These are phyloP conservation scores for Starmerella gropengiesseri DNA, from an alignment of 805 yeast species.

Conservation along the genomic window DNA sequence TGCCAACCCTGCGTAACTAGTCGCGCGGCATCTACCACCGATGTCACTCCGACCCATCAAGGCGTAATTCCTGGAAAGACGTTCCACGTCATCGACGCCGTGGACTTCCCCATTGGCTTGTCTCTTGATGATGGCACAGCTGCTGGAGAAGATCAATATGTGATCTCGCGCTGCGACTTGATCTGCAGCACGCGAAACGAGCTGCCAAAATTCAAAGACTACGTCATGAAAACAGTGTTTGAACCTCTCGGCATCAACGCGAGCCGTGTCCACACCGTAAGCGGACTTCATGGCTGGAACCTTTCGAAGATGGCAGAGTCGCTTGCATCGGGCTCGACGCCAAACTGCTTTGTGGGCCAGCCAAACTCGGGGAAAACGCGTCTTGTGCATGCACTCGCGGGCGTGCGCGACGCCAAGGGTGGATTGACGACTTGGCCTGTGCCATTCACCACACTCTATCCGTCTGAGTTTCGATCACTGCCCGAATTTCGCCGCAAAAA, in stretches of 20 bases:
- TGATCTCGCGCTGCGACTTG: slow-evolving; percentile 37
- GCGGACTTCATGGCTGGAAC: slow-evolving; percentile 48
- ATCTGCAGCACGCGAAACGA: slow-evolving; percentile 28
- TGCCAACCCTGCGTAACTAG: slow-evolving; percentile 24
- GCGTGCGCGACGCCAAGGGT: background rate
- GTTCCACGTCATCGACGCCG: slow-evolving; percentile 53
- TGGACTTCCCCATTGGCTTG: slow-evolving; percentile 51
- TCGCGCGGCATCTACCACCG: slow-evolving; percentile 9
- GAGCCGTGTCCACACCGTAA: slow-evolving; percentile 38
- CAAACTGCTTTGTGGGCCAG: slow-evolving; percentile 54
- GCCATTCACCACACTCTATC: slow-evolving; percentile 63
- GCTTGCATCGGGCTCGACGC: slow-evolving; percentile 28
- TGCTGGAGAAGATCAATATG: slow-evolving; percentile 23
- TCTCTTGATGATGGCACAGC: slow-evolving; percentile 9
- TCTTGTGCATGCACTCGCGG: slow-evolving; percentile 35
- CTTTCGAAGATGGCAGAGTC: slow-evolving; percentile 31
- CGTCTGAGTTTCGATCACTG: slow-evolving; percentile 34
- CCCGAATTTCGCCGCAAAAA: slow-evolving; percentile 23
- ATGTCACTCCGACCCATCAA: slow-evolving; percentile 13
- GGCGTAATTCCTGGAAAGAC: slow-evolving; percentile 36
- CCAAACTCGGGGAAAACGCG: slow-evolving; percentile 85
- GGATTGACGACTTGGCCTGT: slow-evolving; percentile 31
- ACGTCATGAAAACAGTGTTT: slow-evolving; percentile 31
- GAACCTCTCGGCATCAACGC: slow-evolving; percentile 29
- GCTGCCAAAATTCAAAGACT: slow-evolving; percentile 24